Evolutionary conservation across 2,329 filamentous ascomycete species (phyloP), one percentile per base, ranked within the genome.

Genomic region (Xylariaceae sp.): DNA sequence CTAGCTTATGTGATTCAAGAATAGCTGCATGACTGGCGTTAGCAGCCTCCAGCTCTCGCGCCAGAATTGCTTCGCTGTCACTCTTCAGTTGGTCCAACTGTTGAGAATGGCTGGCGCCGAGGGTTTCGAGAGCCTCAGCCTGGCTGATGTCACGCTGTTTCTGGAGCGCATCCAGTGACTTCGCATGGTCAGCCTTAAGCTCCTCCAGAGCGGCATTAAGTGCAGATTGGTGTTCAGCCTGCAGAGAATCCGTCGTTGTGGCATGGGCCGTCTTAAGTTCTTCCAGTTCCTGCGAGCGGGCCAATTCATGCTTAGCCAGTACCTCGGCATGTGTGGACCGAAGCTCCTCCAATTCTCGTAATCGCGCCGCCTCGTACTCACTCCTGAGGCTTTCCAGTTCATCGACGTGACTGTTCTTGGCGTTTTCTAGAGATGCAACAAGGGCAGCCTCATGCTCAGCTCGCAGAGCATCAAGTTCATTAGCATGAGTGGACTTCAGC

Each of bases 81-180:
- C 44, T 48, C 55, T 62, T 64, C 7, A 70, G 46, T 26, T 61
- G 57, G 7, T 56, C 64, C 23, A 70, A 56, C 23, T 69, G 58
- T 16, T 58, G 44, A 5, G 65, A 56, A 43, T 67, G 64, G 43
- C 47, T 63, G 2, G 57, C 48, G 29, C 61, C 61, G 7, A 71
- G 61, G 18, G 57, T 57, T 16, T 63, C 59, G 7, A 71, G 58
- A 18, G 63, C 65, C 45, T 64, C 54, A 2, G 62, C 57, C 1
- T 67, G 65, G 19, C 50, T 57, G 20, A 49, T 12, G n/a, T 65
- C 59, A 44, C 61, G 60, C 45, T 66, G 60, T n/a, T 42, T 57
- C 46, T 61, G 47, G 29, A 67, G 52, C 18, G 62, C 60, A 49
- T 68, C 62, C 2, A 71, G 58, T n/a, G 65, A 62, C 45, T 60